A percentile compares a stretch with the other conserved stretches of the same genome.
Evolutionary conservation across 2,329 filamentous ascomycete genomes (phyloP).

Genomic region (Pseudogymnoascus destructans): DNA sequence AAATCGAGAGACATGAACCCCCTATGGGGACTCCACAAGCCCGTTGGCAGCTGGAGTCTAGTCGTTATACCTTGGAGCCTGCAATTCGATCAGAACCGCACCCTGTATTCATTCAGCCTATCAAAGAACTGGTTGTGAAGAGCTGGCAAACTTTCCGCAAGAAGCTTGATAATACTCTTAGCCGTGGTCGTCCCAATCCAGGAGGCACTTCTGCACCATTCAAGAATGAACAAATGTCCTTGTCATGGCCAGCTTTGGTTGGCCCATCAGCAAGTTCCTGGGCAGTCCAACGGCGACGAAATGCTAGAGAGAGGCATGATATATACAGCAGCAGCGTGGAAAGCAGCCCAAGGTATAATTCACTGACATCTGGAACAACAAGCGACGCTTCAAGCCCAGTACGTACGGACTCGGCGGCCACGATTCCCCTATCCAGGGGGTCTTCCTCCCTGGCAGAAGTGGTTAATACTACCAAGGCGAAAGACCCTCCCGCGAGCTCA

Average conservation of each 20-base stretch:
- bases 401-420: not conserved
- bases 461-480: not conserved
- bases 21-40: conserved; percentile 10
- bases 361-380: conserved; percentile 12
- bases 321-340: conserved; percentile 20
- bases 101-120: conserved; percentile 23
- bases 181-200: conserved; percentile 6
- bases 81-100: conserved; percentile 22
- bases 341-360: conserved; percentile 17
- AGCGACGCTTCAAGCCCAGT: conserved; percentile 1
- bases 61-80: conserved; percentile 16
- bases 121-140: conserved; percentile 22
- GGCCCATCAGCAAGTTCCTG: not conserved
- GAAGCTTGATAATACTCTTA: conserved; percentile 20
- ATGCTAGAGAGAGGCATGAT: conserved; percentile 21
- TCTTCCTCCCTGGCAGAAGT: not conserved
- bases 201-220: not conserved
- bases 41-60: conserved; percentile 1
- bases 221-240: not conserved
- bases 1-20: conserved; percentile 10
- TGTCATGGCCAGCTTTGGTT: not conserved
- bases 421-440: not conserved
- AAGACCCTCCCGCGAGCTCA: not conserved
- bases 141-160: conserved; percentile 20
- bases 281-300: conserved; percentile 15